These are phyloP conservation scores for Colletotrichum sidae DNA, from an alignment of 2,329 filamentous ascomycete species.

Conservation along the genomic window DNA sequence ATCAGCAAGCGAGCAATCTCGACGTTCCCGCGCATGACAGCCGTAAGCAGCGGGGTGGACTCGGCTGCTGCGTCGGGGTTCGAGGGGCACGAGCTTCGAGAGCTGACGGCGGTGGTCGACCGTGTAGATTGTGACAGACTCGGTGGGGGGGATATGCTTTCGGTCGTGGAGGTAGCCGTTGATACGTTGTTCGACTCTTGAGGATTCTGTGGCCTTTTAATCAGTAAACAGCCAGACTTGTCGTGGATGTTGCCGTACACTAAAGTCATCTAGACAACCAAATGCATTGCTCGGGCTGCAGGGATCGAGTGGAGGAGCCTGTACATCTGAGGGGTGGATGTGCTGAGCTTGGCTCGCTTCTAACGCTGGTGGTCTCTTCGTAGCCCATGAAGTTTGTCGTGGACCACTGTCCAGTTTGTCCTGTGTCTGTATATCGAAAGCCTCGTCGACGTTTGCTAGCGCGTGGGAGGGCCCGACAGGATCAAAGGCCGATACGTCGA, in stretches of 20 bases:
- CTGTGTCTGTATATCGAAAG: too few relatives aligned
- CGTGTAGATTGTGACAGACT: constrained; percentile 2
- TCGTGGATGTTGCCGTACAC: not conserved
- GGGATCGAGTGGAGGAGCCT: not conserved
- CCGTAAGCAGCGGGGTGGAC: constrained; percentile 16
- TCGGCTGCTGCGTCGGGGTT: not conserved
- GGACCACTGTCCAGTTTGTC: too few relatives aligned
- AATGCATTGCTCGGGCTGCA: constrained; percentile 17
- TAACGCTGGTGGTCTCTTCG: too few relatives aligned
- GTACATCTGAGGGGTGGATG: not conserved
- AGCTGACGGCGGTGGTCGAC: not conserved
- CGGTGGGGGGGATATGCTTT: constrained; percentile 6
- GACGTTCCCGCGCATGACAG: constrained; percentile 14
- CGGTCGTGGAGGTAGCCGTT: not conserved
- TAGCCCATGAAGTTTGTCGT: too few relatives aligned
- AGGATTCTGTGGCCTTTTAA: not conserved
- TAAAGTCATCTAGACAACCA: constrained; percentile 1
- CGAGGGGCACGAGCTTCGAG: constrained; percentile 1
- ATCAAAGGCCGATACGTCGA: not conserved
- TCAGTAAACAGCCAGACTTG: not conserved
- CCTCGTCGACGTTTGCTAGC: too few relatives aligned
- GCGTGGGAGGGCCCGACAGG: too few relatives aligned
- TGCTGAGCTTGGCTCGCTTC: not conserved
- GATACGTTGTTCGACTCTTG: not conserved
- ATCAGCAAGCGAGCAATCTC: constrained; percentile 13